A percentile compares a stretch with the other conserved stretches of the same genome.
phyloP scores from a whole-genome alignment of 2,329 filamentous ascomycete species.

The Trichoderma breve region DNA sequence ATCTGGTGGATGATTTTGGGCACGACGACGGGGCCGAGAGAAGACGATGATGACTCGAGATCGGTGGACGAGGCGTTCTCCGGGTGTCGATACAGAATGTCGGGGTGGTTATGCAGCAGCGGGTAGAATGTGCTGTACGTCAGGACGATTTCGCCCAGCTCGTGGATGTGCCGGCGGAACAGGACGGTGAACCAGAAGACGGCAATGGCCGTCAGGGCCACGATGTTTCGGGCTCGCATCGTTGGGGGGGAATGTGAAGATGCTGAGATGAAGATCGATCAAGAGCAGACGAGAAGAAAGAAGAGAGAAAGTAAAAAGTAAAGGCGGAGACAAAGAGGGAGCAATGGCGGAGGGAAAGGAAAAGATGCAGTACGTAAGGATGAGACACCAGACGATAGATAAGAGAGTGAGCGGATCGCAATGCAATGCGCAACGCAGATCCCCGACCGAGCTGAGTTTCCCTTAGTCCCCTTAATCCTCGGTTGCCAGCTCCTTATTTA shows the following conservation, averaged over 20 bases:
- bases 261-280: neutral
- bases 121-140: conserved; percentile 22
- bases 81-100: conserved; percentile 18
- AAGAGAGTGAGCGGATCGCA: neutral
- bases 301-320: neutral
- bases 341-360: neutral
- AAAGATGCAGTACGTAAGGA: neutral
- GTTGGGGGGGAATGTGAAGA: neutral
- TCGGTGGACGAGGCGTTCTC: neutral
- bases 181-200: conserved; percentile 14
- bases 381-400: neutral
- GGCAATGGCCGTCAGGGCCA: conserved; percentile 14
- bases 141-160: conserved; percentile 17
- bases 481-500: neutral
- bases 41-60: neutral
- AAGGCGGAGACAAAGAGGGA: neutral
- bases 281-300: neutral
- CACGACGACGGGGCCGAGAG: conserved; percentile 7
- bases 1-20: conserved; percentile 33
- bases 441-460: neutral
- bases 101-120: conserved; percentile 15
- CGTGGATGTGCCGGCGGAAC: conserved; percentile 18
- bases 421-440: neutral
- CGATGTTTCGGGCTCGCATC: conserved; percentile 18
- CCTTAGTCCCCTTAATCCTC: neutral